Evolutionary conservation across 1,284 basidiomycete genomes (phyloP), one percentile per base, ranked within the genome.

Genomic region (Veloboletus limbatus): DNA sequence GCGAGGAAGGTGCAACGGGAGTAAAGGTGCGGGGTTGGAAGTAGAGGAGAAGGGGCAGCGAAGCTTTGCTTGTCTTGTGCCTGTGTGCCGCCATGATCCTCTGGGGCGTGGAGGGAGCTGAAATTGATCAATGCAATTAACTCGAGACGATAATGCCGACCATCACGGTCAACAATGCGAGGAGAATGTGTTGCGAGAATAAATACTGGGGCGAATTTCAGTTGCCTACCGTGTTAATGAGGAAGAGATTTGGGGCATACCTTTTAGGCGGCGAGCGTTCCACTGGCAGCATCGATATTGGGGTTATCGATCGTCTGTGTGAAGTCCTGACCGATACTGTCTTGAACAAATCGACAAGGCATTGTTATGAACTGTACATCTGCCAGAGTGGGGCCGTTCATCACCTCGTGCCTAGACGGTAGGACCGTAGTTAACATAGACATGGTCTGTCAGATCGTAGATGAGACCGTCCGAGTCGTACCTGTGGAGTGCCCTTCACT

Each of bases 131-230:
- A n/a, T n/a, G n/a, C n/a, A n/a, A n/a, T n/a, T n/a, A n/a, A n/a
- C n/a, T n/a, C n/a, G n/a, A n/a, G n/a, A n/a, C n/a, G n/a, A n/a
- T n/a, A n/a, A n/a, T n/a, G n/a, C n/a, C n/a, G n/a, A n/a, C n/a
- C n/a, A n/a, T n/a, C n/a, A n/a, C n/a, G n/a, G n/a, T n/a, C n/a
- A n/a, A n/a, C 18, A 99, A 70, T 0, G 84, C 90, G n/a, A n/a
- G n/a, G 43, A 99, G 78, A 59, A 99, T 91, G 69, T 96, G 95
- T 35, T 83, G 88, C 17, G 94, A 83, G 70, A 99, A 98, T 35
- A 85, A 76, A 65, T 96, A 99, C 67, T 93, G 88, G 0, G 91
- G 76, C 2, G 92, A 94, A 60, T 96, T 84, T 54, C 96, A 88
- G 50, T 88, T 89, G 74, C 99, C 95, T 55, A 94, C 80, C 69